Base-by-base conservation (phyloP, 2,329 filamentous ascomycete genomes). In the Parastagonospora avenae region DNA sequence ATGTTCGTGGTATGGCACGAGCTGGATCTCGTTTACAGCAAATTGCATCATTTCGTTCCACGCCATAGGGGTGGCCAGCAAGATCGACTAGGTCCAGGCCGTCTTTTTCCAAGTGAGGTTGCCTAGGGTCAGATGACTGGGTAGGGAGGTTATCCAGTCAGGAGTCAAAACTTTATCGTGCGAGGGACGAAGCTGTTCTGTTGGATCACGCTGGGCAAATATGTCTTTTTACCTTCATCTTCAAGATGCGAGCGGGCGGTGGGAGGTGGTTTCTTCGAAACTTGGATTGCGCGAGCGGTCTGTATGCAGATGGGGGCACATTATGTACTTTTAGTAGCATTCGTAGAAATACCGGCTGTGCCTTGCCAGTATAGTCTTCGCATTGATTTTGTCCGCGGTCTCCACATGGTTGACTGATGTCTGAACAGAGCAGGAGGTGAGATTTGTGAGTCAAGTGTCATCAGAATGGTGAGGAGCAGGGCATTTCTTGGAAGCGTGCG, bases 271-370 rank as follows among this genome's bases (percentile, higher is more conserved):
- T 39, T 39, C 8, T 39, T 28, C 12, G 16, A 16, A 32, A 32
- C 30, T 39, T 38, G 52, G 46, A 38, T 39, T 43, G 29, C 43
- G 47, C 31, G 37, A 37, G 33, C 28, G 28, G 37, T 39, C 33
- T 46, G 46, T 19, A 33, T 37, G 44, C 30, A 41, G 46, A 47
- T 41, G 57, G 14, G 36, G 12, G 37, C 46, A 57, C 51, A 49
- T 59, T 28, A 47, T 70, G 67, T 70, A 71, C 60, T 66, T 68
- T 57, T 67, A 69, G 48, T 61, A 64, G 55, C 62, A 63, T 71
- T 72, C 61, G 56, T 67, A 67, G 5, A 24, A 24, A 24, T 5
- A 24, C 19, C 19, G 5, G 19, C 19, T 24, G 19, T 24, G 19
- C 19, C 19, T 24, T 24, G 5, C 5, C 19, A 5, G 19, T 5